A percentile compares a stretch with the other conserved stretches of the same genome.
Conservation (phyloP, 2,329 filamentous ascomycete species). For the Dactylellina haptotyla region DNA sequence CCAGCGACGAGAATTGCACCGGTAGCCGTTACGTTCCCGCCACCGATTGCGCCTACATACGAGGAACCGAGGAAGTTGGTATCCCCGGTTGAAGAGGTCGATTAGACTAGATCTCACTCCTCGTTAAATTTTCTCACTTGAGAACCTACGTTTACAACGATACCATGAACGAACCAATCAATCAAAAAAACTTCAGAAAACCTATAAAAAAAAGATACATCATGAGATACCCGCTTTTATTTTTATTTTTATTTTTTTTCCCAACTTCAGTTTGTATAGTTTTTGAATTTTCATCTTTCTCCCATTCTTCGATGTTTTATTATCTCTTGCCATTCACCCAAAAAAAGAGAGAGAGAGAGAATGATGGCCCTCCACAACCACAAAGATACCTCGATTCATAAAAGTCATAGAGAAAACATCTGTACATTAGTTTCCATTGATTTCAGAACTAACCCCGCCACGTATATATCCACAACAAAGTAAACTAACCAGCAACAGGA, state of each 20-base stretch:
- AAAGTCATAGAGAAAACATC: neutral
- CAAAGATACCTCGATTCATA: no score
- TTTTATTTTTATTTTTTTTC: constrained; percentile 5
- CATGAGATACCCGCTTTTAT: constrained; percentile 43
- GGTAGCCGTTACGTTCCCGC: constrained; percentile 32
- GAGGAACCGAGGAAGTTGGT: constrained; percentile 33
- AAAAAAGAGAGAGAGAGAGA: neutral
- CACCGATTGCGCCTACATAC: neutral
- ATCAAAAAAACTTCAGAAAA: constrained; percentile 19
- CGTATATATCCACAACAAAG: neutral
- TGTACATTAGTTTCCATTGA: constrained; percentile 28
- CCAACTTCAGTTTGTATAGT: constrained; percentile 7
- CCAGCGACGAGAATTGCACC: constrained; percentile 27
- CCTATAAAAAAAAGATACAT: constrained; percentile 12
- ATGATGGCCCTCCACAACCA: no score
- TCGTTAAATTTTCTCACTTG: neutral
- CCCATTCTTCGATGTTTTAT: neutral
- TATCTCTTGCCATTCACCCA: neutral
- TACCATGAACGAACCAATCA: constrained; percentile 12
- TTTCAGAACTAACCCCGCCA: constrained; percentile 5
- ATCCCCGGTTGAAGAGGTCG: constrained; percentile 38
- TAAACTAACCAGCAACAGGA: neutral
- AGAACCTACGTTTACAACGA: constrained; percentile 10
- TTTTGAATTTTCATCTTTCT: no score
- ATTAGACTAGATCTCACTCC: constrained; percentile 3